These are phyloP conservation scores for Neonectria coccinea DNA, from an alignment of 2,329 filamentous ascomycete genomes.

Conservation along the genomic window DNA sequence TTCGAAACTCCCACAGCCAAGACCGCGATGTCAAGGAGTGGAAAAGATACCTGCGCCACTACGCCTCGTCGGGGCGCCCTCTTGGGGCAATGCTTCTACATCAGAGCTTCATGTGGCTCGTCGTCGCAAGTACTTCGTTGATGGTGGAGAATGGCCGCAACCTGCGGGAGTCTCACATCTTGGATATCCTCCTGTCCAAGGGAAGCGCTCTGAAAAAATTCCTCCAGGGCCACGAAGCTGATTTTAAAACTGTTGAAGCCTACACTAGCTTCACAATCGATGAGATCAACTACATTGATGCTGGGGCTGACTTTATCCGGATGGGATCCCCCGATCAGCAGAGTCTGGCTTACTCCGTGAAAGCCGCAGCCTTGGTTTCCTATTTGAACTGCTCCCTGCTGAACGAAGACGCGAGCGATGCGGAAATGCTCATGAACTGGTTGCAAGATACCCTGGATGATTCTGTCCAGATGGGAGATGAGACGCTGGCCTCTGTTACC, in stretches of 20 bases:
- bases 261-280: constrained; percentile 81
- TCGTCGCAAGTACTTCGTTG: constrained; percentile 82
- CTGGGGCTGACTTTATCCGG: constrained; percentile 85
- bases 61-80: constrained; percentile 81
- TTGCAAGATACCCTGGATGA: constrained; percentile 86
- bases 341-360: constrained; percentile 85
- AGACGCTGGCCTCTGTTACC: constrained; percentile 79
- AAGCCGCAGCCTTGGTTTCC: constrained; percentile 82
- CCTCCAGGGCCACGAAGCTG: constrained; percentile 59
- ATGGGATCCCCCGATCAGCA: constrained; percentile 90
- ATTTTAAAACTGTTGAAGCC: constrained; percentile 68
- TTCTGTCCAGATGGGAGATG: constrained; percentile 83
- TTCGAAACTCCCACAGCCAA: constrained; percentile 80
- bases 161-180: constrained; percentile 71
- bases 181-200: constrained; percentile 78
- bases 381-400: constrained; percentile 88
- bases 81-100: constrained; percentile 93
- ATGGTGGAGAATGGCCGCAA: constrained; percentile 73
- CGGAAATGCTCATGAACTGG: constrained; percentile 84
- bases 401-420: constrained; percentile 83
- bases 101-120: constrained; percentile 86
- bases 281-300: constrained; percentile 88
- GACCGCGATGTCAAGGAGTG: constrained; percentile 81
- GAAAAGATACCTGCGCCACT: constrained; percentile 87
- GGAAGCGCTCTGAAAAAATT: constrained; percentile 57